Conservation (phyloP, 176 grass and related monocot species). For the Eragrostis nindensis region DNA sequence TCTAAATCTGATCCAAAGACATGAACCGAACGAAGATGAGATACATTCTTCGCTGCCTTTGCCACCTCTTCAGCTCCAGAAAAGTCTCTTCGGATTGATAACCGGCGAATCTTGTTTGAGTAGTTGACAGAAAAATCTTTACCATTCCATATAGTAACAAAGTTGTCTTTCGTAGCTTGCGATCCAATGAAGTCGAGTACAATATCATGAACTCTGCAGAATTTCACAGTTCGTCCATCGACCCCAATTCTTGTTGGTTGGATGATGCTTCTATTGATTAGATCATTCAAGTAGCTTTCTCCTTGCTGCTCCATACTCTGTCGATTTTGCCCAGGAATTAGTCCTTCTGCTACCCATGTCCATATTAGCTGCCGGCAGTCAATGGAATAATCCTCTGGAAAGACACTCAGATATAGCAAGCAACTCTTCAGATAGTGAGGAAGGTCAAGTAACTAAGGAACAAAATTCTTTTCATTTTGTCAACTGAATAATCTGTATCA, state of each 20-base stretch:
- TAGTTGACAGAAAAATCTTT: background rate
- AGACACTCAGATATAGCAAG: no score
- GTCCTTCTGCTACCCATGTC: slow-evolving; percentile 28
- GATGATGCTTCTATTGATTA: no score
- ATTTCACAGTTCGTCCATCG: background rate
- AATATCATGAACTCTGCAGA: slow-evolving; percentile 21
- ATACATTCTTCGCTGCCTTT: background rate
- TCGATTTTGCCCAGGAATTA: background rate
- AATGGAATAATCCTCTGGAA: slow-evolving; percentile 30
- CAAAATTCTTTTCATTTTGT: slow-evolving; percentile 32
- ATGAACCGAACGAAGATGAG: slow-evolving; percentile 28
- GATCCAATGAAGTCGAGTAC: slow-evolving; percentile 24
- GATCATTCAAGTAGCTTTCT: slow-evolving; percentile 1
- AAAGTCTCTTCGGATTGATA: background rate
- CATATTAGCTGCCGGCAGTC: background rate
- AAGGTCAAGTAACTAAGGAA: slow-evolving; percentile 36
- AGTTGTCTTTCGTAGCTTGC: background rate
- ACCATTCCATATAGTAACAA: no score
- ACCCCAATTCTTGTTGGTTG: background rate
- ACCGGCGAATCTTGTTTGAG: background rate
- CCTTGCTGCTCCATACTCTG: background rate
- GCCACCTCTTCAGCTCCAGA: background rate
- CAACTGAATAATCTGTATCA: no score
- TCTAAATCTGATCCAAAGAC: background rate
- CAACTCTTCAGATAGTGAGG: slow-evolving; percentile 24